Evolutionary conservation across 129 eudicot genomes (phyloP), one percentile per base, ranked within the genome.

Genomic region (sunflower (Helianthus annuus)): DNA sequence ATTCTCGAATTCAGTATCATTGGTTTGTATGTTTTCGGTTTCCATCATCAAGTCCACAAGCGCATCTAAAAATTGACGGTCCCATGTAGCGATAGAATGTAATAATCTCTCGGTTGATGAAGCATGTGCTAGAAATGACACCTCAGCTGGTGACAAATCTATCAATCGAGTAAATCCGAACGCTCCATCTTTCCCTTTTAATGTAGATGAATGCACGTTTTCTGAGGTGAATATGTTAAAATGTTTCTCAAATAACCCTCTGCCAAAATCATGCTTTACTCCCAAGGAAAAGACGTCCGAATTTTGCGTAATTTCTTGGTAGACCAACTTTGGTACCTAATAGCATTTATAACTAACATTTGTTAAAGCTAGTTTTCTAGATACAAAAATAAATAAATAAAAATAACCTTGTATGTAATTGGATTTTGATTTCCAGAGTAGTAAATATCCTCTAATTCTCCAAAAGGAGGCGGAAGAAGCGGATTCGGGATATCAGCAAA

Each of bases 391-490:
- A 55, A 57, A 10, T 1, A 10, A 9, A 11, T 29, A 4, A 27
- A 59, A 61, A 44, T 38, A 77, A 93, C 98, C 91, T 85, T 71
- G 72, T 87, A 90, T 6, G 86, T 81, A 75, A 94, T 90, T 65
- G 99, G 99, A 81, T 80, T 94, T 69, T 79, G 82, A 76, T 87
- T 84, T 29, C 99, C 99, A 78, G 96, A 79, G 79, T 82, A 94
- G 83, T 71, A 79, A 27, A 94, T 45, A 48, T 90, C 97, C 69
- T 90, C 99, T 79, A 88, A 57, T 72, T 94, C 97, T 51, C 96
- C 97, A 76, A 84, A 88, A 8, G 96, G 91, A 56, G 99, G 87
- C 29, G 99, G 97, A 60, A 86, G 89, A 74, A 90, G 96, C 14
- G 91, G 79, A 84, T 94, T 86, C 39, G 96, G 85, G 16, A 94